phyloP scores from a whole-genome alignment of 2,329 filamentous ascomycete genomes.

The Fusarium sp. region DNA sequence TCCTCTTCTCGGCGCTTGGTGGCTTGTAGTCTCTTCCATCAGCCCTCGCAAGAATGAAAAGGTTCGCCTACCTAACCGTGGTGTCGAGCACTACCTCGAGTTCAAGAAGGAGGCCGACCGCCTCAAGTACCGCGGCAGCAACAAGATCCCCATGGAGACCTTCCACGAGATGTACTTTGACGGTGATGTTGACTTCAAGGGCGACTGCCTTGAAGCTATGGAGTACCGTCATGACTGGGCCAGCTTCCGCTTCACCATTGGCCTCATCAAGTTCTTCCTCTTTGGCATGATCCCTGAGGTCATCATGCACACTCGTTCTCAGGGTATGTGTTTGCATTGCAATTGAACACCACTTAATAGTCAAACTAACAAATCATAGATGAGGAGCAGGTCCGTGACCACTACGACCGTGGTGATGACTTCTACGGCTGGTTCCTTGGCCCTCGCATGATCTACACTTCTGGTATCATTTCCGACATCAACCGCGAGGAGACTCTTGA shows the following conservation, averaged over 20 bases:
- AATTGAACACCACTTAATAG: not conserved
- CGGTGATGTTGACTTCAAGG: slow-evolving; percentile 94
- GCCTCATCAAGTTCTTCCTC: slow-evolving; percentile 89
- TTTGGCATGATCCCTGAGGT: slow-evolving; percentile 89
- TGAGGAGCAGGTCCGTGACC: slow-evolving; percentile 96
- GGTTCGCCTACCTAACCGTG: slow-evolving; percentile 84
- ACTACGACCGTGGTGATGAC: slow-evolving; percentile 98
- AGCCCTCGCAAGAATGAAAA: slow-evolving; percentile 95
- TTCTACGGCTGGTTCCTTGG: slow-evolving; percentile 99
- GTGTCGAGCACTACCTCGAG: slow-evolving; percentile 89
- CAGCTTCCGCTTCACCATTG: slow-evolving; percentile 88
- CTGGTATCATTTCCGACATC: slow-evolving; percentile 90
- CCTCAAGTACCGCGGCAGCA: slow-evolving; percentile 78
- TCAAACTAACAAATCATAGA: slow-evolving; percentile 53
- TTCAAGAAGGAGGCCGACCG: slow-evolving; percentile 76
- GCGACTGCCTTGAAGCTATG: slow-evolving; percentile 86
- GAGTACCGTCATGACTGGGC: slow-evolving; percentile 98
- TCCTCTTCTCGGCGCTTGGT: slow-evolving; percentile 84
- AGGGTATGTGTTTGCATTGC: slow-evolving; percentile 59
- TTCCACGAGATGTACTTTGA: slow-evolving; percentile 99
- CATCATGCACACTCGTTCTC: slow-evolving; percentile 90
- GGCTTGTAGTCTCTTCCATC: slow-evolving; percentile 82
- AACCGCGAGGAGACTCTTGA: slow-evolving; percentile 90
- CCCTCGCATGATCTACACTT: slow-evolving; percentile 98
- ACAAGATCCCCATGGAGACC: slow-evolving; percentile 89